Evolutionary conservation across 1,139 yeast species (phyloP), one percentile per base, ranked within the genome.

Genomic region (Pichia sp.): DNA sequence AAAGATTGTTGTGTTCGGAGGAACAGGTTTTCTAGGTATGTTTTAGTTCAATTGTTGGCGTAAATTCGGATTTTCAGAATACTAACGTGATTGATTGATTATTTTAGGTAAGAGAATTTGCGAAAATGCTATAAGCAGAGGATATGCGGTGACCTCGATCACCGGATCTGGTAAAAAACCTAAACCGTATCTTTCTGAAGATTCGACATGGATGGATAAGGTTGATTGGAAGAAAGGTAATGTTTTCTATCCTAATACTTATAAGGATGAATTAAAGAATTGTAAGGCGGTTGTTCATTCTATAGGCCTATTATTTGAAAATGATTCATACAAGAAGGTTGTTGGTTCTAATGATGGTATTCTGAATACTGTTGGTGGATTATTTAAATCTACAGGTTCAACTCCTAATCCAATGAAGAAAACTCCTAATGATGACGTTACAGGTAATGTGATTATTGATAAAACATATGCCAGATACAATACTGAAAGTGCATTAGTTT

Each of bases 251-350:
- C 85, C 88, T 0, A 58, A 67, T 1, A 66, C 80, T 0, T 85
- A 85, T 57, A 51, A 57, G 20, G 58, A 66, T 5, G 62, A 70
- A 32, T 57, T 87, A 28, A 48, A 56, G 25, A 68, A 70, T 31
- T 74, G 78, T 1, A 69, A 70, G 37, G 78, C 84, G 0, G 91
- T 87, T 2, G 89, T 88, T n/a, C 95, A 87, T 57, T 73, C 91
- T 0, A 68, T 88, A 46, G 96, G 96, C 0, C 69, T 83, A 14
- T 62, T 87, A 11, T 65, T 86, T 37, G 91, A 84, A 52, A 73
- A 81, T 49, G 75, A 66, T 41, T 63, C 72, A 27, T 88, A 88
- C 61, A 88, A 88, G 60, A 63, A 68, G 38, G 52, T 68, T 13
- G 63, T 76, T 49, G 73, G 74, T 40, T 65, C 76, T 24, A 68